These are phyloP conservation scores for Raffaelea ambrosiae DNA, from an alignment of 2,329 filamentous ascomycete species.

Conservation along the genomic window DNA sequence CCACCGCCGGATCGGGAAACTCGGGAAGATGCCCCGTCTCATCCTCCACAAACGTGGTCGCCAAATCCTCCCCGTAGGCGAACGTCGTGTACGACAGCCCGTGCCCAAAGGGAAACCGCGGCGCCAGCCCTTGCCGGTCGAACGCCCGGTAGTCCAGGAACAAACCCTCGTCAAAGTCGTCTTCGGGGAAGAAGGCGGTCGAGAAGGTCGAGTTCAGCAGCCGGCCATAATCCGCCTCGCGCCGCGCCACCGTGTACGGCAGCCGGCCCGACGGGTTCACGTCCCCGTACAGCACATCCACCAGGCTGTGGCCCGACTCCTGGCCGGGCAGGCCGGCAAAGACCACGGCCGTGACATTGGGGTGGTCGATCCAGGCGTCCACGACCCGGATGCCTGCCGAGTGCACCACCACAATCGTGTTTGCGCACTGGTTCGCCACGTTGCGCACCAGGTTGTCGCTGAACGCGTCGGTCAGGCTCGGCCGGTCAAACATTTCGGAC, in stretches of 20 bases:
- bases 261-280: slow-evolving; percentile 56
- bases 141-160: slow-evolving; percentile 51
- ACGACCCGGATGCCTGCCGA: slow-evolving; percentile 54
- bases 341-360: slow-evolving; percentile 64
- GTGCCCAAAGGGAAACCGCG: slow-evolving; percentile 46
- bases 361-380: slow-evolving; percentile 45
- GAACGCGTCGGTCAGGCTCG: slow-evolving; percentile 59
- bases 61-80: slow-evolving; percentile 23
- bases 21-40: slow-evolving; percentile 22
- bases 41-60: slow-evolving; percentile 20
- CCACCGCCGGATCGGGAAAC: slow-evolving; percentile 31
- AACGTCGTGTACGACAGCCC: slow-evolving; percentile 50
- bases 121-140: slow-evolving; percentile 35
- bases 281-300: slow-evolving; percentile 72
- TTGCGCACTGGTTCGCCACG: slow-evolving; percentile 40
- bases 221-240: slow-evolving; percentile 40
- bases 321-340: slow-evolving; percentile 78
- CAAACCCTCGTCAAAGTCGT: slow-evolving; percentile 36
- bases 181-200: slow-evolving; percentile 46
- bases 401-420: slow-evolving; percentile 62
- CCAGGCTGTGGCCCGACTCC: slow-evolving; percentile 70
- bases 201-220: slow-evolving; percentile 17
- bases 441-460: slow-evolving; percentile 48
- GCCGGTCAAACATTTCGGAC: slow-evolving; percentile 65
- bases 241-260: slow-evolving; percentile 48